Base-by-base conservation (phyloP, 768 basidiomycete species). In the Gelatoporia subvermispora region DNA sequence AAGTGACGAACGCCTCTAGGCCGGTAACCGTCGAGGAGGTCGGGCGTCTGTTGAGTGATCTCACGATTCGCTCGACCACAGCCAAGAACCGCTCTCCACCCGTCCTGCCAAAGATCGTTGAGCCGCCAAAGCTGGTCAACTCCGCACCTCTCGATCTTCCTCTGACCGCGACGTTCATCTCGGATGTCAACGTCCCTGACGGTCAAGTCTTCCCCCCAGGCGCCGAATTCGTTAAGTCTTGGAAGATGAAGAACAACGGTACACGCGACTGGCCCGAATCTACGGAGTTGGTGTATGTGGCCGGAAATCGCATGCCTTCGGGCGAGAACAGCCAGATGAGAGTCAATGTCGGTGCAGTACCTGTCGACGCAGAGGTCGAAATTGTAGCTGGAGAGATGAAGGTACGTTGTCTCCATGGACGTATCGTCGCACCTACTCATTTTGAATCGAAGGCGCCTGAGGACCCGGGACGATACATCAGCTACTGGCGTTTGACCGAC, bases 141-240 rank as follows among this genome's bases (percentile, higher is more conserved):
- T 31, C 20, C 34, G 8, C 38, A 10, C 16, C 16, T 40, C 22
- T 21, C 31, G 21, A 39, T 17, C 5, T 21, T 34, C 57, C 65
- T 17, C 59, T 85, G 50, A 72, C 72, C 34, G 85, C 86, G 3
- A 68, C 68, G 4, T 84, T 84, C 51, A 51, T 90, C 5, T 72
- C 72, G 31, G 85, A 91, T 60, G 72, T 82, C 35, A 90, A 86
- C 28, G 82, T 88, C 43, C 71, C 77, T 3, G 83, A 86, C 55
- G 89, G 88, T 1, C 86, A 89, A 20, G 58, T 76, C 42, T 85
- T 92, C 60, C 87, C 88, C 24, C 82, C 88, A 7, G 90, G 90
- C 28, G 88, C 87, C 0, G 87, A 88, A 61, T 93, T 93, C 58
- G 77, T 90, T 47, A 93, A 92, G 66, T 81, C 80, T 18, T 93